Base-by-base conservation (phyloP, 306 rosid genomes). In the Nissolia schottii region DNA sequence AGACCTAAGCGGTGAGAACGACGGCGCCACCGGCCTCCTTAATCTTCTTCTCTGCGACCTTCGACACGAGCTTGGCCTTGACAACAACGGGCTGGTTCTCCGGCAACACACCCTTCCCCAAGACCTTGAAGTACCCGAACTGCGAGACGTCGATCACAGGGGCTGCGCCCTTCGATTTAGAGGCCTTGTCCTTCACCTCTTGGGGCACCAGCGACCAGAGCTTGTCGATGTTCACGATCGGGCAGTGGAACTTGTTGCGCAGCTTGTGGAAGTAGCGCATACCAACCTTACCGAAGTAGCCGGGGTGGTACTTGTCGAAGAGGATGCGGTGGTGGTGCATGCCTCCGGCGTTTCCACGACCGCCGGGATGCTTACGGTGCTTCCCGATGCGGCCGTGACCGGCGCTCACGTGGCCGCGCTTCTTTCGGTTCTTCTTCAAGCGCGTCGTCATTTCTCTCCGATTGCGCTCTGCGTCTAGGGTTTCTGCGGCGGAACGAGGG, bases 281-380 rank as follows among this genome's bases (percentile, higher is more conserved):
- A 10, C 97, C 97, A 2, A 91, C 97, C 71, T 91, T 91, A 5
- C 97, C 97, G 38, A 91, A 91, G 67, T 80, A 91, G 22, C 97
- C 96, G 0, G 97, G 97, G 13, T 91, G 97, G 49, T 91, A 91
- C 83, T 91, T 91, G 82, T 91, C 97, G 91, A 91, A 91, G 2
- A 91, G 91, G 77, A 91, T 91, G 1, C 96, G 87, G 79, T 91
- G 97, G 81, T 91, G 97, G 86, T 91, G 97, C 97, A 91, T 87
- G 14, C 97, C 97, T 46, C 97, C 97, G 45, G 97, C 97, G 74
- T 91, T 91, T 25, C 97, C 96, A 0, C 97, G 87, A 20, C 97
- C 97, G n/a, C n/a, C n/a, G n/a, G n/a, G n/a, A n/a, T n/a, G n/a
- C n/a, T n/a, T n/a, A n/a, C n/a, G n/a, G n/a, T n/a, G n/a, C n/a